Evolutionary conservation across 2,329 filamentous ascomycete genomes (phyloP), one percentile per base, ranked within the genome.

Genomic region (Penicillium palitans): DNA sequence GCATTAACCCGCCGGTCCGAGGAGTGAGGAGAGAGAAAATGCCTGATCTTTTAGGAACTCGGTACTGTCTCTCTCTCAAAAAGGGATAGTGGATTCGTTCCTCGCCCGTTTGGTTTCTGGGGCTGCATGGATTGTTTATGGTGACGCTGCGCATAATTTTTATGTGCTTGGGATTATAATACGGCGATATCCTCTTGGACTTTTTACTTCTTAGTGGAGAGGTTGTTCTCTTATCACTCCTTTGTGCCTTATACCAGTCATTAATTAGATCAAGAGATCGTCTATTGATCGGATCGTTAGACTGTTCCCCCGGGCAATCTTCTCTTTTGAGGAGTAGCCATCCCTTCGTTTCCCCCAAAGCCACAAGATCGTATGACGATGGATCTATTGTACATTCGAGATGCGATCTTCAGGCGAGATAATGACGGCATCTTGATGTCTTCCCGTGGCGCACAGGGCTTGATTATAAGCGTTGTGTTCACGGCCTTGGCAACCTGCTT

Each of bases 391-490:
- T 51, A 56, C 12, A n/a, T 59, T 57, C 64, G 68, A 13, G 47
- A 63, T 57, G 47, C 50, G 5, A 48, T 66, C 42, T 54, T 64
- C 10, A 66, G 62, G 46, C 60, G 63, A 9, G 66, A 61, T 9
- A 24, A 59, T 49, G 56, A 52, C 8, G 58, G 54, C 2, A 49
- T 58, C 7, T 70, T 67, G 13, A 46, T 73, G 25, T 71, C 69
- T 15, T 19, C 61, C 35, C 63, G 69, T 9, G 72, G 71, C 24
- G 61, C 60, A 2, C 65, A 68, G 35, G 68, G 61, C 8, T 49
- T 75, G 46, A 61, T 62, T 15, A 59, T 69, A 24, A 74, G 73
- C 50, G 59, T 74, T 31, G 60, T 72, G 12, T 73, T 75, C 53
- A 74, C 72, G 6, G 53, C 27, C 3, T 55, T 75, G 15, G 72